A percentile compares a stretch with the other conserved stretches of the same genome.
Conservation (phyloP, 257 asterid species). For the Jasminum sambac region DNA sequence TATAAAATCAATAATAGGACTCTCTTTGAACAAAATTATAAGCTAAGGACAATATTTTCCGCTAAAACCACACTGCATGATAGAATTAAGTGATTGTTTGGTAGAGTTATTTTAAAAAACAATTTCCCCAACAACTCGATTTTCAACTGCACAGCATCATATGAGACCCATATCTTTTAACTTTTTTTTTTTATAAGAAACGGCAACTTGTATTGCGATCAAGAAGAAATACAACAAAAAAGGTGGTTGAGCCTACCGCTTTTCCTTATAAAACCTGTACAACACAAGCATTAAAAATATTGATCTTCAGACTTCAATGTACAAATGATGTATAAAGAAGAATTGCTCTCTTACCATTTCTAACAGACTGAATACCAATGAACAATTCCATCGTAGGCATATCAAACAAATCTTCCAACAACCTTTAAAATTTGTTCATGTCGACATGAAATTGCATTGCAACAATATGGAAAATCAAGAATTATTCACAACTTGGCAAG, state of each 20-base stretch:
- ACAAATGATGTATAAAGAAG: not conserved
- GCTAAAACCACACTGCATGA: not conserved
- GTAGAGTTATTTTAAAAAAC: too few species aligned
- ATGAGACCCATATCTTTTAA: too few species aligned
- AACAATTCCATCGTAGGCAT: not conserved
- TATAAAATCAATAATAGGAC: conserved; percentile 9
- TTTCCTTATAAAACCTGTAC: too few species aligned
- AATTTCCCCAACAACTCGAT: too few species aligned
- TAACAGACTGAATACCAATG: not conserved
- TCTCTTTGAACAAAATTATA: conserved; percentile 3
- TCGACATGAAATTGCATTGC: not conserved
- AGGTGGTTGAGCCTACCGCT: too few species aligned
- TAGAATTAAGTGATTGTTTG: not conserved
- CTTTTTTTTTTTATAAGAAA: too few species aligned
- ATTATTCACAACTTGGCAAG: not conserved
- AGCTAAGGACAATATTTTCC: not conserved
- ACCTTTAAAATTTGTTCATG: not conserved
- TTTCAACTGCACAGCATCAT: too few species aligned
- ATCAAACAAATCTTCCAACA: not conserved
- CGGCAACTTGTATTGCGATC: too few species aligned
- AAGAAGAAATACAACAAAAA: too few species aligned
- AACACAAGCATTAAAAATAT: too few species aligned
- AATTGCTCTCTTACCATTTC: not conserved
- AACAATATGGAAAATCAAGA: not conserved
- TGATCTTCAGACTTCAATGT: conserved; percentile 6